phyloP scores from a whole-genome alignment of 345 rosid species.

The Hypericum perforatum region DNA sequence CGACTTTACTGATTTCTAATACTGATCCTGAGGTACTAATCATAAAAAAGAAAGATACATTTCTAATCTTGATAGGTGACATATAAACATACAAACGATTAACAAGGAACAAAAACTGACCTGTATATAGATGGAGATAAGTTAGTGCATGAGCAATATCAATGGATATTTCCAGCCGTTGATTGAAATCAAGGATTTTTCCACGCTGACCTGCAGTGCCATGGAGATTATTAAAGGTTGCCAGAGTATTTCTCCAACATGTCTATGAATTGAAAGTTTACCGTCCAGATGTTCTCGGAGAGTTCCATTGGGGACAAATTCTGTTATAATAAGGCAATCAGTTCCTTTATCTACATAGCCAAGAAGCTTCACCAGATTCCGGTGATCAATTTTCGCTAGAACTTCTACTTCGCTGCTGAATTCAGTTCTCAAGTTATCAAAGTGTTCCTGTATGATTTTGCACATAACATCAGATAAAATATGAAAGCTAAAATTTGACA shows the following conservation, averaged over 20 bases:
- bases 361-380: conserved; percentile 78
- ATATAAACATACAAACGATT: conserved; percentile 2
- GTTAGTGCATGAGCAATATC: conserved; percentile 95
- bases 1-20: no score
- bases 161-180: conserved; percentile 82
- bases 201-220: conserved; percentile 46
- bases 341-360: conserved; percentile 74
- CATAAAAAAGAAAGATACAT: background rate
- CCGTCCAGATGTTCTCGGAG: conserved; percentile 95
- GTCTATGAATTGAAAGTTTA: conserved; percentile 20
- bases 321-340: conserved; percentile 89
- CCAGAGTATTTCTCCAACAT: background rate
- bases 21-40: no score
- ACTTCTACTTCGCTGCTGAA: conserved; percentile 94
- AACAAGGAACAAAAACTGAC: conserved; percentile 21
- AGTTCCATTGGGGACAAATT: conserved; percentile 83
- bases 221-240: conserved; percentile 3
- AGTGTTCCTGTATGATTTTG: conserved; percentile 44
- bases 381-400: conserved; percentile 82
- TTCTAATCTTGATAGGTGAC: background rate
- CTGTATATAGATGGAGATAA: conserved; percentile 85
- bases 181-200: conserved; percentile 71
- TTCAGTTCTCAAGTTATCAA: conserved; percentile 55
- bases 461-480: background rate
- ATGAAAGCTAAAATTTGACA: no score